Percentiles rank a stretch among this genome's conserved stretches.
These are phyloP conservation scores for Bruguiera hainesii DNA, from an alignment of 441 rosid genomes.

Conservation along the genomic window DNA sequence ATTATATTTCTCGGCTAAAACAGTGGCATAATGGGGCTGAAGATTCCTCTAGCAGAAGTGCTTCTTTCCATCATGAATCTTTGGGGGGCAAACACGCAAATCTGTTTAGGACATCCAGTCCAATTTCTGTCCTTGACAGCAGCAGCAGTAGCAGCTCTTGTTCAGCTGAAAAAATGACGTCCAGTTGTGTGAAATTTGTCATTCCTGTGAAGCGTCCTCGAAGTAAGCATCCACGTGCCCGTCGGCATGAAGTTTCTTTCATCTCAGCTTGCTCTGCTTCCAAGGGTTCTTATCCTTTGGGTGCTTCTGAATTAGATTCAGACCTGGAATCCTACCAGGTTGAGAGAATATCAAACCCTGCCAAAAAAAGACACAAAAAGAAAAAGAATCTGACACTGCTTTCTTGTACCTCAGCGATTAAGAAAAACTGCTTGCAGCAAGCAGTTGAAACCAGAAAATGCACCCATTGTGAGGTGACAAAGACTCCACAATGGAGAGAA, in stretches of 20 bases:
- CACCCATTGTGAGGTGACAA: conserved; percentile 73
- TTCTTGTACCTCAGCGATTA: conserved; percentile 29
- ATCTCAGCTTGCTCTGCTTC: conserved; percentile 21
- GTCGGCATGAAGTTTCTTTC: conserved; percentile 30
- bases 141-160: conserved; percentile 47
- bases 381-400: conserved; percentile 31
- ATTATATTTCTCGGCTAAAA: conserved; percentile 36
- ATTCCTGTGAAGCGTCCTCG: conserved; percentile 73
- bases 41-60: conserved; percentile 34
- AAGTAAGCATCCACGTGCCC: conserved; percentile 64
- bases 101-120: conserved; percentile 51
- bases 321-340: conserved; percentile 31
- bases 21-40: conserved; percentile 33
- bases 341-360: conserved; percentile 27
- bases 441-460: conserved; percentile 46
- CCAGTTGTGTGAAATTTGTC: conserved; percentile 27
- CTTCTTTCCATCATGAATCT: conserved; percentile 24
- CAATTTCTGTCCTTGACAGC: conserved; percentile 79
- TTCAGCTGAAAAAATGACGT: conserved; percentile 42
- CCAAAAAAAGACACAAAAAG: conserved; percentile 45
- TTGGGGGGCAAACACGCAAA: conserved; percentile 38
- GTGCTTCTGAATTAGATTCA: conserved; percentile 35
- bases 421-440: conserved; percentile 19
- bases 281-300: conserved; percentile 17
- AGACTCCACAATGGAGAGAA: conserved; percentile 97